Evolutionary conservation across 2,329 filamentous ascomycete genomes (phyloP), one percentile per base, ranked within the genome.

Genomic region (Thermoascus crustaceus): DNA sequence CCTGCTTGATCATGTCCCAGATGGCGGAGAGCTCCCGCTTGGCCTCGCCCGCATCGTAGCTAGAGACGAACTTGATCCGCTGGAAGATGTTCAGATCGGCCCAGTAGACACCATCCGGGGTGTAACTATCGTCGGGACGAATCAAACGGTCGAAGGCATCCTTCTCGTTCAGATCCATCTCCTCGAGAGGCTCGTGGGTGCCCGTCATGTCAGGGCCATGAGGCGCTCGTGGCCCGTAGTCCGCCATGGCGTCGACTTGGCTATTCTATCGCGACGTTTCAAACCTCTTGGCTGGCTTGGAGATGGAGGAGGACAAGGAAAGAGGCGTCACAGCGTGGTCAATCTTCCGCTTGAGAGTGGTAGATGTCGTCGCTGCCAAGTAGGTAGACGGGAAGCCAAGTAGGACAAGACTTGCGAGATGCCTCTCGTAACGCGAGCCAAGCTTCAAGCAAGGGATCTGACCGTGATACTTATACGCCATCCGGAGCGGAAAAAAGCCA

Each of bases 101-200:
- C 88, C 88, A 96, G 73, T 96, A 96, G 46, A 77, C 73, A 42
- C 89, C 89, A 13, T 88, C 76, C 37, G 73, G 64, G 37, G 82
- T 85, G 66, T 89, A 95, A 44, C 79, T 82, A 66, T 96, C 89
- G 54, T 93, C 85, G 2, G 89, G 89, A 37, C 84, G 82, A 38
- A 93, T 82, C 39, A 95, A 69, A 47, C 81, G 76, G 51, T 82
- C 73, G 67, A 95, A 94, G 49, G 80, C 72, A 26, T 67, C 69
- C 43, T 68, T 67, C 55, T 83, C 78, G 39, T 71, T 64, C 22
- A 63, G 53, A 43, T 68, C 72, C 75, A 80, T 80, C 23, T 63
- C 54, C 49, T 63, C 58, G 32, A 65, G 48, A 21, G 61, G 57
- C 23, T 63, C 55, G 43, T 68, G 66, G 24, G 52, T 58, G 34